Evolutionary conservation across 2,329 filamentous ascomycete species (phyloP).

Genomic region (Fusarium acutatum): DNA sequence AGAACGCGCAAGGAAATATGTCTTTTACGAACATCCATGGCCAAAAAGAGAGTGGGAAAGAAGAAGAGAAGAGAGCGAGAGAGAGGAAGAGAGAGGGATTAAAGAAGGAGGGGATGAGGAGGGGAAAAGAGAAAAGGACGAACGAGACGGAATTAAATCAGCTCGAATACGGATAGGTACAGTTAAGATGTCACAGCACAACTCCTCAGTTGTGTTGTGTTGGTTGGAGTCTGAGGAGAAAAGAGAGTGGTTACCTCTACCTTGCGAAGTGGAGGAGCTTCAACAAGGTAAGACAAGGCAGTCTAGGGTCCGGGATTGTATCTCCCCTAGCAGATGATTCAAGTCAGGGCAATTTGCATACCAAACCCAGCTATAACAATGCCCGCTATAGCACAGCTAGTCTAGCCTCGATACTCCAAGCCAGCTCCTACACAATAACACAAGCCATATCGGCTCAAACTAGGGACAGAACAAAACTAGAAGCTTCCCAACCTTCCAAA

Average conservation of each 20-base stretch:
- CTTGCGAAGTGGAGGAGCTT: neutral
- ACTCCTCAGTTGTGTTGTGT: neutral
- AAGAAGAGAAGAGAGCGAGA: neutral
- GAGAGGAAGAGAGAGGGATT: neutral
- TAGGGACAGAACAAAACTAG: neutral
- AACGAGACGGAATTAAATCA: slow-evolving; percentile 8
- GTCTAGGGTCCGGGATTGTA: neutral
- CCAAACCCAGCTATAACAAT: neutral
- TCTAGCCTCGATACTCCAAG: neutral
- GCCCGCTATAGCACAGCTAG: neutral
- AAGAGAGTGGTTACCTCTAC: neutral
- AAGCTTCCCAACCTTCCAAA: neutral
- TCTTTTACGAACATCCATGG: slow-evolving; percentile 12
- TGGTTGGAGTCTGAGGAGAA: neutral
- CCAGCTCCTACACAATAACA: neutral
- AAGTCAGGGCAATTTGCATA: neutral
- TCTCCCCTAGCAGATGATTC: neutral
- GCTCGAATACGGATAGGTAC: neutral
- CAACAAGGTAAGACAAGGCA: neutral
- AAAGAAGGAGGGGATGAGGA: neutral
- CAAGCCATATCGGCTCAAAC: neutral
- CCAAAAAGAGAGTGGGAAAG: neutral
- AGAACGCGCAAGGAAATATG: neutral
- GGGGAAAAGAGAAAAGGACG: slow-evolving; percentile 4
- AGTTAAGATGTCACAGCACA: neutral